A percentile compares a stretch with the other conserved stretches of the same genome.
Conservation (phyloP, 2,329 filamentous ascomycete genomes). For the Dactylonectria macrodidyma region DNA sequence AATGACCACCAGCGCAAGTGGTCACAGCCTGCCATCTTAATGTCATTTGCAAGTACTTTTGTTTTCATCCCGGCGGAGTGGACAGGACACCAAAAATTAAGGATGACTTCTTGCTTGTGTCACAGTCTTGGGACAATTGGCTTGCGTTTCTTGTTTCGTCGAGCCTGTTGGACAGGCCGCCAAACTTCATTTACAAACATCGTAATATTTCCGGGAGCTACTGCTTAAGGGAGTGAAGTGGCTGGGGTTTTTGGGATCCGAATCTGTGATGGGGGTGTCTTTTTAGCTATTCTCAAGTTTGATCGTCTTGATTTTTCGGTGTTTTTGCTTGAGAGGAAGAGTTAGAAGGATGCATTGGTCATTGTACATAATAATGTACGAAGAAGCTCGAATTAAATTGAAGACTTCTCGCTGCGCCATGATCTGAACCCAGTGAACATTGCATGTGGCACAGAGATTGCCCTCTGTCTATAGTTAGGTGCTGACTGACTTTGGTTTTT, state of each 20-base stretch:
- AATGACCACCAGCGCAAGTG: slow-evolving; percentile 26
- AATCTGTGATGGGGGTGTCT: slow-evolving; percentile 21
- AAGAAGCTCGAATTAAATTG: slow-evolving; percentile 41
- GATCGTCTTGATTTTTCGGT: slow-evolving; percentile 32
- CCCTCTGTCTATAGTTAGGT: too few relatives aligned
- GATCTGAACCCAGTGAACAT: neutral
- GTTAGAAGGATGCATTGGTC: slow-evolving; percentile 23
- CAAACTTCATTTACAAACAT: slow-evolving; percentile 38
- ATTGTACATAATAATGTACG: slow-evolving; percentile 44
- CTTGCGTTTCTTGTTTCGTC: slow-evolving; percentile 30
- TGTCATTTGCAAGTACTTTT: slow-evolving; percentile 38
- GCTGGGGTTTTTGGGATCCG: slow-evolving; percentile 29
- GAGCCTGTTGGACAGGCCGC: slow-evolving; percentile 2
- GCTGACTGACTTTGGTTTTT: too few relatives aligned
- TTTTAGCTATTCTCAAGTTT: slow-evolving; percentile 11
- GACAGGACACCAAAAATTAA: slow-evolving; percentile 44
- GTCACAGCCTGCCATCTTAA: slow-evolving; percentile 33
- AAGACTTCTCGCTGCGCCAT: neutral
- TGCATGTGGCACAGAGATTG: neutral
- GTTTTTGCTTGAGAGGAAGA: slow-evolving; percentile 40
- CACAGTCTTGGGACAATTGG: slow-evolving; percentile 25
- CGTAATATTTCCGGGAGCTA: slow-evolving; percentile 41
- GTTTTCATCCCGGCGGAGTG: slow-evolving; percentile 39
- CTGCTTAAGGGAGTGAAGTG: slow-evolving; percentile 36
- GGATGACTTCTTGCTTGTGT: slow-evolving; percentile 38